A percentile compares a stretch with the other conserved stretches of the same genome.
Conservation (phyloP, 768 basidiomycete species). For the Suillus subluteus region DNA sequence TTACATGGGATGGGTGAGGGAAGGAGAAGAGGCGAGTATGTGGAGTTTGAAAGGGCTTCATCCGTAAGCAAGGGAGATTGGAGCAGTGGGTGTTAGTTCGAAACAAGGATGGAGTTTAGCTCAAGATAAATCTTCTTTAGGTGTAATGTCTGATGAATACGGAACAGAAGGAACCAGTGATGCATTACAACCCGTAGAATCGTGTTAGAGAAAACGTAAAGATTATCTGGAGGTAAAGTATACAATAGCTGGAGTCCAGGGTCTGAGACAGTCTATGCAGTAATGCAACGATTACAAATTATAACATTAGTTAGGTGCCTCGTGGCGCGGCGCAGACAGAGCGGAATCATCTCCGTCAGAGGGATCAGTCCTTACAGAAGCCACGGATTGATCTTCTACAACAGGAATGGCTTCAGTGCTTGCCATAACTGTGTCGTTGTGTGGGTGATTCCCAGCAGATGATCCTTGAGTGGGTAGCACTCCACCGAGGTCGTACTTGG, state of each 20-base stretch:
- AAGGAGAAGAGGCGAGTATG: slow-evolving; percentile 28
- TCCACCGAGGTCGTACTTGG: slow-evolving; percentile 42
- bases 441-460: background rate
- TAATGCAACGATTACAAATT: background rate
- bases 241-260: background rate
- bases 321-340: background rate
- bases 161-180: background rate
- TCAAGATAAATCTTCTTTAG: background rate
- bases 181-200: background rate
- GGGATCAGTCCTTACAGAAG: background rate
- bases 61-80: background rate
- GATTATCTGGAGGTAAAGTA: background rate
- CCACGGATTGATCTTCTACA: background rate
- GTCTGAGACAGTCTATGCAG: background rate
- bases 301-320: background rate
- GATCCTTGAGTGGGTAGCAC: background rate
- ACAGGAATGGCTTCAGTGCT: background rate
- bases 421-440: background rate
- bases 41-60: slow-evolving; percentile 36
- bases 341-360: background rate
- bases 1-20: slow-evolving; percentile 17
- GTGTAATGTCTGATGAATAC: background rate
- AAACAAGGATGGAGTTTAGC: background rate
- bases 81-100: background rate
- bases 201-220: background rate